phyloP scores from a whole-genome alignment of 23 red algal species.

The Gracilaria domingensis region DNA sequence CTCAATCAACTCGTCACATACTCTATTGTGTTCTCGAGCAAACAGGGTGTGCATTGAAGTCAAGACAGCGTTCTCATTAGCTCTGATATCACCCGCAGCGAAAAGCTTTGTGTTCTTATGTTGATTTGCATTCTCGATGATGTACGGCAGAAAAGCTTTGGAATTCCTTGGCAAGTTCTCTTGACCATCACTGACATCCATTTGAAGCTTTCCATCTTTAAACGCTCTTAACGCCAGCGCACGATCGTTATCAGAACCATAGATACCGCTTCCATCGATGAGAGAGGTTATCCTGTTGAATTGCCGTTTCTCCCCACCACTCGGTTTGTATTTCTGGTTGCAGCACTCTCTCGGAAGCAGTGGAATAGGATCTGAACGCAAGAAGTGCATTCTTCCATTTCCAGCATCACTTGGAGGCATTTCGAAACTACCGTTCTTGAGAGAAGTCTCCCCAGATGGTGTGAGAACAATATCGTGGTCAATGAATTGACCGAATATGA shows the following conservation, averaged over 20 bases:
- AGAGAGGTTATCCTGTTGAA: conserved; percentile 63
- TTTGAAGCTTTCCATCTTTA: conserved; percentile 39
- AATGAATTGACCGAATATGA: conserved; percentile 75
- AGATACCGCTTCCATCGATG: conserved; percentile 74
- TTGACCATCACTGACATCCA: conserved; percentile 5
- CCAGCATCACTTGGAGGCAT: conserved; percentile 24
- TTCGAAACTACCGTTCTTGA: neutral
- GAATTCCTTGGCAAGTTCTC: conserved; percentile 38
- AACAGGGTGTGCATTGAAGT: conserved; percentile 71
- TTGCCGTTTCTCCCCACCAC: conserved; percentile 16
- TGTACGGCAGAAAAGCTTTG: conserved; percentile 9
- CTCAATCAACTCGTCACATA: conserved; percentile 28
- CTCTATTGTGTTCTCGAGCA: conserved; percentile 74
- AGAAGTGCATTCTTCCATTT: conserved; percentile 42
- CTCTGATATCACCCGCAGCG: conserved; percentile 63
- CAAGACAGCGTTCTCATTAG: conserved; percentile 70
- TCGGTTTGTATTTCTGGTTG: conserved; percentile 16
- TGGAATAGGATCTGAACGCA: conserved; percentile 32
- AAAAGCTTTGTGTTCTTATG: conserved; percentile 40
- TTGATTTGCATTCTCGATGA: conserved; percentile 45
- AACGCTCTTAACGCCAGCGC: conserved; percentile 38
- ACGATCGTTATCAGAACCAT: conserved; percentile 52
- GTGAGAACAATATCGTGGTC: conserved; percentile 82
- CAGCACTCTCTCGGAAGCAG: conserved; percentile 32
- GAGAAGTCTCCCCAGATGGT: conserved; percentile 31